Evolutionary conservation across 2,329 filamentous ascomycete genomes (phyloP).

Genomic region (Ascochyta clinopodiicola): DNA sequence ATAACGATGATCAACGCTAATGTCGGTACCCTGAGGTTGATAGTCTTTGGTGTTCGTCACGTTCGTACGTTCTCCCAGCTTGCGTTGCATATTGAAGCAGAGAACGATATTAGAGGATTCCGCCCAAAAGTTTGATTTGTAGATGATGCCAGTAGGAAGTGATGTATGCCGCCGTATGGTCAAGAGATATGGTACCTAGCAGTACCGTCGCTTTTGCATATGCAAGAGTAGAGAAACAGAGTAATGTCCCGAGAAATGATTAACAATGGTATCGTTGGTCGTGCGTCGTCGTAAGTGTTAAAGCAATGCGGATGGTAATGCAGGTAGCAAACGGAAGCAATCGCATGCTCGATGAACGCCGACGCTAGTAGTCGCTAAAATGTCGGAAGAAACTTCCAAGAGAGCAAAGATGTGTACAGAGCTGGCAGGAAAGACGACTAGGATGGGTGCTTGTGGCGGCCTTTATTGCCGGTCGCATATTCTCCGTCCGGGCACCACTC

Average conservation of each 20-base stretch:
- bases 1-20: constrained; percentile 49
- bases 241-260: constrained; percentile 38
- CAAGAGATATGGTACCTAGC: constrained; percentile 21
- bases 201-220: constrained; percentile 39
- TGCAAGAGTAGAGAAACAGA: constrained; percentile 32
- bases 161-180: constrained; percentile 26
- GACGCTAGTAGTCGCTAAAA: constrained; percentile 47
- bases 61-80: constrained; percentile 43
- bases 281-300: constrained; percentile 40
- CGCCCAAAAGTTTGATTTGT: constrained; percentile 17
- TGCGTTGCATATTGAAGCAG: constrained; percentile 34
- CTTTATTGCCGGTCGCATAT: constrained; percentile 49
- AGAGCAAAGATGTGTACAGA: constrained; percentile 28
- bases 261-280: constrained; percentile 47
- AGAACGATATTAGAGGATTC: constrained; percentile 16
- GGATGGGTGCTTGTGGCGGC: constrained; percentile 47
- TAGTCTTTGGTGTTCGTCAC: constrained; percentile 49
- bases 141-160: constrained; percentile 19
- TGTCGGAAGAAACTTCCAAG: constrained; percentile 39
- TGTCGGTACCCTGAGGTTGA: constrained; percentile 48
- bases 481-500: constrained; percentile 59
- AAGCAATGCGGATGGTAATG: constrained; percentile 42
- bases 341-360: constrained; percentile 44
- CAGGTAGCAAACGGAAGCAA: constrained; percentile 36
- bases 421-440: constrained; percentile 28